Percentiles rank a stretch among this genome's conserved stretches.
phyloP scores from a whole-genome alignment of 73 alveolate species.

The Urostyla sp. region DNA sequence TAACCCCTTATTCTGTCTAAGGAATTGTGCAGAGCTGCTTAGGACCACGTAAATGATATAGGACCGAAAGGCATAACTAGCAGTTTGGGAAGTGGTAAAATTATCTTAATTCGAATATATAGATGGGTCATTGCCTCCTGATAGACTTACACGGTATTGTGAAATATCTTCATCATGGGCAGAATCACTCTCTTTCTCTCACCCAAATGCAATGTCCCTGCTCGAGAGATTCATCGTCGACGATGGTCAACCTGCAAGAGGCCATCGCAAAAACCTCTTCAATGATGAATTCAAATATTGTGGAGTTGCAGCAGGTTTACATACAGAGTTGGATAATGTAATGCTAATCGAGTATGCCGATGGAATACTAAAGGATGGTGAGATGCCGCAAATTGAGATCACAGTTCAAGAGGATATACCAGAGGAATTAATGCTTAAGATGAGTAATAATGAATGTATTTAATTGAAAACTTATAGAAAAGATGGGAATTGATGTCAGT shows the following conservation, averaged over 20 bases:
- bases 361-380: constrained; percentile 65
- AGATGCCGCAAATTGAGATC: constrained; percentile 59
- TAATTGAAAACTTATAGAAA: not conserved
- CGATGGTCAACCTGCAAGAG: constrained; percentile 88
- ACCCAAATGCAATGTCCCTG: constrained; percentile 80
- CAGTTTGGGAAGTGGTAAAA: constrained; percentile 72
- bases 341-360: constrained; percentile 75
- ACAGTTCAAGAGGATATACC: constrained; percentile 55
- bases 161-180: constrained; percentile 87
- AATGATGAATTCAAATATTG: constrained; percentile 65
- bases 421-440: constrained; percentile 51
- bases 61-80: constrained; percentile 87
- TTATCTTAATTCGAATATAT: not conserved
- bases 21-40: constrained; percentile 83
- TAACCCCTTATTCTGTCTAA: constrained; percentile 72
- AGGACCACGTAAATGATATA: constrained; percentile 89
- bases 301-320: constrained; percentile 81
- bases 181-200: constrained; percentile 87
- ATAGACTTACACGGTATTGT: constrained; percentile 86
- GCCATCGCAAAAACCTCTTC: constrained; percentile 84
- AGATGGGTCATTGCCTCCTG: constrained; percentile 84
- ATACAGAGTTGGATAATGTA: constrained; percentile 64
- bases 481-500: constrained; percentile 43
- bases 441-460: not conserved
- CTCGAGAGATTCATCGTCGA: constrained; percentile 78